These are phyloP conservation scores for Debaryomyces psychrophilus DNA, from an alignment of 1,139 yeast genomes.

Conservation along the genomic window DNA sequence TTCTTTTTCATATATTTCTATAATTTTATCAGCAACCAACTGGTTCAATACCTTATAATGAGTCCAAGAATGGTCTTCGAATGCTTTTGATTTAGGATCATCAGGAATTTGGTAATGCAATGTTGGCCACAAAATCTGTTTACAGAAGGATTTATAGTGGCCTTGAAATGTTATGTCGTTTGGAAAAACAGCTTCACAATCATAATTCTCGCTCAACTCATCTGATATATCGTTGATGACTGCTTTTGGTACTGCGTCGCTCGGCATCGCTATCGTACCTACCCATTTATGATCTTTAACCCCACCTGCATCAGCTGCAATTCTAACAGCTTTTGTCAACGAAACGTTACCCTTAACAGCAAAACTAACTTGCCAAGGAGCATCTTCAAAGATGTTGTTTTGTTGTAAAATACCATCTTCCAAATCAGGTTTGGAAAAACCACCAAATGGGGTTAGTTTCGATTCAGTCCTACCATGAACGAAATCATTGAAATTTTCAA, in stretches of 20 bases:
- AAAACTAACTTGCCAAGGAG: constrained; percentile 75
- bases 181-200: constrained; percentile 70
- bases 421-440: constrained; percentile 62
- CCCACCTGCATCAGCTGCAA: constrained; percentile 55
- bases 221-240: constrained; percentile 55
- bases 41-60: constrained; percentile 78
- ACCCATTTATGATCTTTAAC: constrained; percentile 67
- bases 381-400: constrained; percentile 62
- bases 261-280: constrained; percentile 90
- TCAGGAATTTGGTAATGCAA: constrained; percentile 96
- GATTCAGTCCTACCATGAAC: constrained; percentile 32
- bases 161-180: constrained; percentile 83
- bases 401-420: constrained; percentile 47
- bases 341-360: constrained; percentile 88
- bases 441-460: constrained; percentile 72
- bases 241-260: constrained; percentile 68
- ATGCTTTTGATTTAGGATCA: constrained; percentile 89
- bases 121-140: constrained; percentile 95
- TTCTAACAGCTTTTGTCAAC: constrained; percentile 77
- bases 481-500: constrained; percentile 28
- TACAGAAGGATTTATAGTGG: constrained; percentile 87
- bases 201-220: constrained; percentile 48
- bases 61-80: constrained; percentile 94
- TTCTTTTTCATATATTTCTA: constrained; percentile 58
- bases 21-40: constrained; percentile 75